A percentile compares a stretch with the other conserved stretches of the same genome.
phyloP scores from a whole-genome alignment of 2,329 filamentous ascomycete species.

The Colletotrichum eleusines region DNA sequence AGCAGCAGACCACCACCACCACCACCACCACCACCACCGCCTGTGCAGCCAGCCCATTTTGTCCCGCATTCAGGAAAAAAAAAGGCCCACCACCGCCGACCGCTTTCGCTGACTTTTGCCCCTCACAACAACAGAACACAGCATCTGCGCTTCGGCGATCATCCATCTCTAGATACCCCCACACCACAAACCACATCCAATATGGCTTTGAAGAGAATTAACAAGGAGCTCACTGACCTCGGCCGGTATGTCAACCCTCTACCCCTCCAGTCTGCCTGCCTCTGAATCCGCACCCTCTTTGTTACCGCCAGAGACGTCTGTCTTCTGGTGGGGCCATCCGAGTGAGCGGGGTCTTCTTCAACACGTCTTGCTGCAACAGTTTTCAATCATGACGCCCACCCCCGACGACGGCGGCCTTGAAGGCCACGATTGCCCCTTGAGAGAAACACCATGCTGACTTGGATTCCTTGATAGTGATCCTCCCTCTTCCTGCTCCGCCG shows the following conservation, averaged over 20 bases:
- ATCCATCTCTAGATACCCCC: conserved; percentile 43
- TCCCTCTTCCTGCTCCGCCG: conserved; percentile 98
- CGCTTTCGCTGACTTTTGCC: conserved; percentile 42
- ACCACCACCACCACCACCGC: too few relatives aligned
- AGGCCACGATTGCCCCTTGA: not conserved
- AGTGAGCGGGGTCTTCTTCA: conserved; percentile 53
- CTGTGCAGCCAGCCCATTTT: too few relatives aligned
- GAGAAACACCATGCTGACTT: conserved; percentile 47
- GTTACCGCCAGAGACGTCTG: conserved; percentile 46
- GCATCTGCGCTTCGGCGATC: conserved; percentile 37
- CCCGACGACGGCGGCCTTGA: conserved; percentile 1
- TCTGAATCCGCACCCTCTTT: conserved; percentile 22
- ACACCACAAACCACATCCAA: conserved; percentile 46
- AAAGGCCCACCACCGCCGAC: conserved; percentile 40
- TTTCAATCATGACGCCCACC: conserved; percentile 16
- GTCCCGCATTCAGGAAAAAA: conserved; percentile 33
- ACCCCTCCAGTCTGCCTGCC: conserved; percentile 34
- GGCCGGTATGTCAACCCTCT: conserved; percentile 73
- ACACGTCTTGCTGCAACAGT: conserved; percentile 26
- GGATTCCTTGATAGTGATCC: conserved; percentile 77
- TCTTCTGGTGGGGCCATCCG: conserved; percentile 52
- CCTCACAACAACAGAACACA: conserved; percentile 42
- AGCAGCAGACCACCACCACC: conserved; percentile 11
- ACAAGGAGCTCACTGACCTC: conserved; percentile 92
- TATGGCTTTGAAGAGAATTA: conserved; percentile 95